Conservation (phyloP, 169 alveolate genomes). For the Eimeria zaria region DNA sequence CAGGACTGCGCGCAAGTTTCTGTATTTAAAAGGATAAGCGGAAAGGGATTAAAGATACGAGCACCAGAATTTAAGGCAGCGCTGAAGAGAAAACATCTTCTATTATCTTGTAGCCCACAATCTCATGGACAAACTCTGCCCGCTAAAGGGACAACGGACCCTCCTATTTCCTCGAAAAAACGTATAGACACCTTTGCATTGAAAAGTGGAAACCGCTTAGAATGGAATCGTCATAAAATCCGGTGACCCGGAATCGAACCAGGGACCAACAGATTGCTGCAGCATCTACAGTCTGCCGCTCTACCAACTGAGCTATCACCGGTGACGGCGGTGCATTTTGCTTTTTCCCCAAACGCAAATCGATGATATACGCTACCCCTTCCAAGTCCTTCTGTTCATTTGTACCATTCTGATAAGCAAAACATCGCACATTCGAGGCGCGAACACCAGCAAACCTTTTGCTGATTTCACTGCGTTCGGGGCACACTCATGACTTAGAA, state of each 20-base stretch:
- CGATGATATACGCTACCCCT: not conserved
- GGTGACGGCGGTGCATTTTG: conserved; percentile 88
- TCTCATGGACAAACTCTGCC: too few relatives aligned
- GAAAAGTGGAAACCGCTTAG: not conserved
- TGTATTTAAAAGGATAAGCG: not conserved
- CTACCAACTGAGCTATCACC: conserved; percentile 98
- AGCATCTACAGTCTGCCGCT: conserved; percentile 98
- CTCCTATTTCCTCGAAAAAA: too few relatives aligned
- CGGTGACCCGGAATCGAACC: conserved; percentile 99
- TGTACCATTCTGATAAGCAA: not conserved
- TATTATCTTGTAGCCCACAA: not conserved
- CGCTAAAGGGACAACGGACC: too few relatives aligned
- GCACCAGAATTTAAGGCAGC: not conserved
- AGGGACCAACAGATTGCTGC: conserved; percentile 98
- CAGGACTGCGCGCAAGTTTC: not conserved
- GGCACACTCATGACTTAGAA: not conserved
- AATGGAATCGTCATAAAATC: conserved; percentile 82
- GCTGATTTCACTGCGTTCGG: not conserved
- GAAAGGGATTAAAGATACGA: not conserved
- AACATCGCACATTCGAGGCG: not conserved
- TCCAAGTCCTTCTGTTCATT: not conserved
- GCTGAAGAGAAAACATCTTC: not conserved
- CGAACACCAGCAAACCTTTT: not conserved
- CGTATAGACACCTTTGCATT: not conserved
- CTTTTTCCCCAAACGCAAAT: too few relatives aligned